Evolutionary conservation across 2,329 filamentous ascomycete genomes (phyloP).

Genomic region (Pseudocercospora pini-densiflorae): DNA sequence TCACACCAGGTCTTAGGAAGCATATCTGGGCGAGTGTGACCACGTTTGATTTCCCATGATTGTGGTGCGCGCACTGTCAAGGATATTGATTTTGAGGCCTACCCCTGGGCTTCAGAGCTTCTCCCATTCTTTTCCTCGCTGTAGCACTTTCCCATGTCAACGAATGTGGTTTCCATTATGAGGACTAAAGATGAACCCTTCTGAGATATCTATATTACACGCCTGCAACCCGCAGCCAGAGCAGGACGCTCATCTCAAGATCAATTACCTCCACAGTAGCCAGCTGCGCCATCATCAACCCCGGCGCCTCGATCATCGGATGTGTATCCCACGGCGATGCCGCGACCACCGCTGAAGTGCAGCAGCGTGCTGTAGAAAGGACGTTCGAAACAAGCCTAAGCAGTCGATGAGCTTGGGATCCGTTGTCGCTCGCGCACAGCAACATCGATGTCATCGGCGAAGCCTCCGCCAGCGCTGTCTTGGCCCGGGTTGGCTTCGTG

Average conservation of each 20-base stretch:
- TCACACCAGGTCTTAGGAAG: neutral
- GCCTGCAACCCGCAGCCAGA: neutral
- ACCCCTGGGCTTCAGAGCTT: neutral
- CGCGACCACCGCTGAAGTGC: neutral
- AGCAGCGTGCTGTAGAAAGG: neutral
- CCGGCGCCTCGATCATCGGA: neutral
- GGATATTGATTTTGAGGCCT: neutral
- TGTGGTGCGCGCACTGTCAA: neutral
- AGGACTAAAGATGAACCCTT: neutral
- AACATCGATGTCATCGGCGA: slow-evolving; percentile 16
- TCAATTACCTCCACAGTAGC: neutral
- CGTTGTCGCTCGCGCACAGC: slow-evolving; percentile 10
- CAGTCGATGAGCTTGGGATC: slow-evolving; percentile 10
- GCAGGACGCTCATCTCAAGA: neutral
- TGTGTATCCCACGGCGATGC: neutral
- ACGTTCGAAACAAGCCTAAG: neutral
- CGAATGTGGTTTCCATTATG: neutral
- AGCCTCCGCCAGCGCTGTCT: slow-evolving; percentile 21
- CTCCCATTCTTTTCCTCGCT: neutral
- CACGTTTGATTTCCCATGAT: neutral
- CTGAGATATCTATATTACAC: neutral
- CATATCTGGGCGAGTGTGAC: neutral
- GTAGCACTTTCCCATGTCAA: neutral
- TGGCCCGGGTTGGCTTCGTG: slow-evolving; percentile 37
- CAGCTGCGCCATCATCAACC: neutral